phyloP scores from a whole-genome alignment of 208 protist genomes.

The Trypanosoma cruzi region DNA sequence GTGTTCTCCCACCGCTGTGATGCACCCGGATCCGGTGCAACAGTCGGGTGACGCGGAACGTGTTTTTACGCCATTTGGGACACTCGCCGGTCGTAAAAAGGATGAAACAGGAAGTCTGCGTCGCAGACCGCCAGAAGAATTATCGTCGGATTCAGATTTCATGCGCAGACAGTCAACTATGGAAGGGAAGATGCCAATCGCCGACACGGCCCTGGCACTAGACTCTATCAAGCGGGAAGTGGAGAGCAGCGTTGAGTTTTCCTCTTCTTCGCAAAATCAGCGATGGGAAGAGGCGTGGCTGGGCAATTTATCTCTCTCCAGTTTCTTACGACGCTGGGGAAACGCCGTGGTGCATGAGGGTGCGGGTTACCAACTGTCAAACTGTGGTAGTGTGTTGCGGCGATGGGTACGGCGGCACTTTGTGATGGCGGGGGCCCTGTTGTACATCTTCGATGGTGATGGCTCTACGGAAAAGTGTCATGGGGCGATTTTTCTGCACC shows the following conservation, averaged over 20 bases:
- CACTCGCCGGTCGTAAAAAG: background rate
- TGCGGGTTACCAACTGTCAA: background rate
- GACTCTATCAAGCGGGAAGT: constrained; percentile 1
- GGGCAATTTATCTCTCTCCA: constrained; percentile 2
- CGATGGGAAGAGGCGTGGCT: constrained; percentile 18
- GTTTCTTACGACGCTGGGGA: background rate
- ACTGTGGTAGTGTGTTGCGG: background rate
- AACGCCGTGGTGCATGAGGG: constrained; percentile 1
- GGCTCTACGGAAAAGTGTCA: background rate
- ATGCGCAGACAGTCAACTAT: background rate
- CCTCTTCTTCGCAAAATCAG: background rate
- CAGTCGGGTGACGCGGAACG: background rate
- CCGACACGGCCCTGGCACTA: background rate
- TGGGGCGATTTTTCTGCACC: constrained; percentile 10
- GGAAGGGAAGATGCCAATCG: background rate
- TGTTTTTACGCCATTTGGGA: background rate
- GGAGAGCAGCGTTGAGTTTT: background rate
- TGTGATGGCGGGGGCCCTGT: constrained; percentile 2
- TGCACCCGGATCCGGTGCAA: too few species aligned
- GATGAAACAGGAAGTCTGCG: background rate
- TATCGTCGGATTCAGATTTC: background rate
- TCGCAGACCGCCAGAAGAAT: background rate
- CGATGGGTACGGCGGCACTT: constrained; percentile 19
- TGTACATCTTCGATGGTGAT: constrained; percentile 20
- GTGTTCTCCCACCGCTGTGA: background rate